These are phyloP conservation scores for Barnettozyma hawaiiensis DNA, from an alignment of 1,139 yeast genomes.

Conservation along the genomic window DNA sequence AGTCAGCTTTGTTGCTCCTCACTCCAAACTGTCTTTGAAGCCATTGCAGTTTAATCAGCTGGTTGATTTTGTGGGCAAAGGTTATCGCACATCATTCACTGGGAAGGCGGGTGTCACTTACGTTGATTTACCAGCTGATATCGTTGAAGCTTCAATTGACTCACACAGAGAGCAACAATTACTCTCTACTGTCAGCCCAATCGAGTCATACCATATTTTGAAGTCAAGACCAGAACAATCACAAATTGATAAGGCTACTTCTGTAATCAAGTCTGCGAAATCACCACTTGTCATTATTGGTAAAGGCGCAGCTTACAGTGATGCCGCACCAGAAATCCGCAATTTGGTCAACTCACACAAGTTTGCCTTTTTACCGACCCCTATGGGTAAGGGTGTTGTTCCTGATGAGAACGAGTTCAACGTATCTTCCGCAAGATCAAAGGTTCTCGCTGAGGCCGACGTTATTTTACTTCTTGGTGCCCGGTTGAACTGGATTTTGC, in stretches of 20 bases:
- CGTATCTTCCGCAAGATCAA: slow-evolving; percentile 54
- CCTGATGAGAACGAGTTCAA: slow-evolving; percentile 43
- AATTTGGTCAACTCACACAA: slow-evolving; percentile 35
- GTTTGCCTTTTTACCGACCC: slow-evolving; percentile 58
- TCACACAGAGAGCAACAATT: neutral
- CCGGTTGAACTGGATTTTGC: slow-evolving; percentile 62
- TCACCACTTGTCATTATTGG: slow-evolving; percentile 56
- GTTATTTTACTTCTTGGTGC: slow-evolving; percentile 55
- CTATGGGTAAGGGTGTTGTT: slow-evolving; percentile 70
- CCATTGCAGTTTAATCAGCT: slow-evolving; percentile 34
- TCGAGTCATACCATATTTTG: slow-evolving; percentile 26
- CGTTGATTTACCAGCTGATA: slow-evolving; percentile 57
- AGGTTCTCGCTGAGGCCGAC: slow-evolving; percentile 48
- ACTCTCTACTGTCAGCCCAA: slow-evolving; percentile 6
- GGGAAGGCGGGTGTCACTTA: slow-evolving; percentile 58
- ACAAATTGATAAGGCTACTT: slow-evolving; percentile 33
- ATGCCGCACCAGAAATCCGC: slow-evolving; percentile 36
- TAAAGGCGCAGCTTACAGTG: slow-evolving; percentile 50
- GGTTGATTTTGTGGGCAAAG: slow-evolving; percentile 40
- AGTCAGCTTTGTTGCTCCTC: slow-evolving; percentile 39
- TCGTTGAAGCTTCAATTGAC: slow-evolving; percentile 35
- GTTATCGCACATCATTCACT: slow-evolving; percentile 40
- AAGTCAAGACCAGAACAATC: slow-evolving; percentile 36
- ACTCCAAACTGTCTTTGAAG: slow-evolving; percentile 46
- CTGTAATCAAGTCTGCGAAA: slow-evolving; percentile 30